phyloP scores from a whole-genome alignment of 2,329 filamentous ascomycete species.

The Aspergillus amoenus region DNA sequence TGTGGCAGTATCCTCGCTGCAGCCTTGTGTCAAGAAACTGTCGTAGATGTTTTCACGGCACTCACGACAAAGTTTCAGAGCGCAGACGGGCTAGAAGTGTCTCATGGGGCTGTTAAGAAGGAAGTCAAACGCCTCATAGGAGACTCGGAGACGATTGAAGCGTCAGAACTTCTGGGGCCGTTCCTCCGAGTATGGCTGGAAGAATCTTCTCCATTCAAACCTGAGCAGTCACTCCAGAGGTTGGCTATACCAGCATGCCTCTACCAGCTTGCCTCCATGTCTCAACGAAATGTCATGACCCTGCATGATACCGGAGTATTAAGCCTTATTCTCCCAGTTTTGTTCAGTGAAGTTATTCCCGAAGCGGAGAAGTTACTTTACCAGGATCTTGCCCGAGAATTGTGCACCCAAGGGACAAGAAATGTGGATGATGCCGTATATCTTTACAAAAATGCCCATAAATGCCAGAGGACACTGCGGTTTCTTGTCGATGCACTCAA shows the following conservation, averaged over 20 bases:
- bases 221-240: constrained; percentile 31
- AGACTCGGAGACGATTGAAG: constrained; percentile 44
- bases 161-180: constrained; percentile 39
- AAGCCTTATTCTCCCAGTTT: constrained; percentile 63
- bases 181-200: constrained; percentile 53
- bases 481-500: constrained; percentile 75
- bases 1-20: constrained; percentile 83
- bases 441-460: constrained; percentile 61
- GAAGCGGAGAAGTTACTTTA: constrained; percentile 60
- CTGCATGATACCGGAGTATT: constrained; percentile 72
- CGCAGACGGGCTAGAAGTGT: constrained; percentile 10
- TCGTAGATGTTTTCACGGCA: constrained; percentile 64
- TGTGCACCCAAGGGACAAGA: constrained; percentile 75
- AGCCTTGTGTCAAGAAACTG: constrained; percentile 72
- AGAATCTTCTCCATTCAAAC: constrained; percentile 56
- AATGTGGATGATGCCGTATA: constrained; percentile 79
- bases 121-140: constrained; percentile 39
- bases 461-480: constrained; percentile 56
- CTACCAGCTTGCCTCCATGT: constrained; percentile 57
- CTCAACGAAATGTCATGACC: constrained; percentile 67
- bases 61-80: constrained; percentile 31
- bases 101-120: constrained; percentile 24
- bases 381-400: constrained; percentile 63
- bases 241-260: constrained; percentile 67
- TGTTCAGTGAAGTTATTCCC: constrained; percentile 59